Conservation (phyloP, 2,329 filamentous ascomycete species). For the Xenoacremonium recifei region DNA sequence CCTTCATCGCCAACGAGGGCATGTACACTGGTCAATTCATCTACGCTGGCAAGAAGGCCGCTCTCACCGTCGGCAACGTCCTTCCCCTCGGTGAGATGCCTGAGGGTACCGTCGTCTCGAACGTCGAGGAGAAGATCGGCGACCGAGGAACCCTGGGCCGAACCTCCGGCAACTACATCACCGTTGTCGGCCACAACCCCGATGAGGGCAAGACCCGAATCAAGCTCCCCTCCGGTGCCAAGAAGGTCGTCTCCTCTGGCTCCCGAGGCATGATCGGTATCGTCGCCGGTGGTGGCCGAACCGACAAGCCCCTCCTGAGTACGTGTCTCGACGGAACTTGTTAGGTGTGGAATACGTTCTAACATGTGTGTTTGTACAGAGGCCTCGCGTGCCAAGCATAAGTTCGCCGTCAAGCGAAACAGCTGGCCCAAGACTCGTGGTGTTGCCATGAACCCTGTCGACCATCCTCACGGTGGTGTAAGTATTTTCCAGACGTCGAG, state of each 20-base stretch:
- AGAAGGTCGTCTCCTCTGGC: slow-evolving; percentile 95
- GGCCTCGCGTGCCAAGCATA: slow-evolving; percentile 99
- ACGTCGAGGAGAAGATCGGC: slow-evolving; percentile 98
- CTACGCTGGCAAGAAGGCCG: slow-evolving; percentile 99
- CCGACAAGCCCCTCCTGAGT: slow-evolving; percentile 98
- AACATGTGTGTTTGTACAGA: slow-evolving; percentile 58
- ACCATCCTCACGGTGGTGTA: slow-evolving; percentile 96
- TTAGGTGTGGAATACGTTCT: slow-evolving; percentile 29
- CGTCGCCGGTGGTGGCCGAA: slow-evolving; percentile 98
- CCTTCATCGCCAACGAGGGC: slow-evolving; percentile 99
- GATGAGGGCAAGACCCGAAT: slow-evolving; percentile 99
- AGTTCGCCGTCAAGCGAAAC: slow-evolving; percentile 99
- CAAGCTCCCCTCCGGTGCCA: slow-evolving; percentile 98
- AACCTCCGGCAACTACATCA: slow-evolving; percentile 99
- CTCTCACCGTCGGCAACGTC: slow-evolving; percentile 95
- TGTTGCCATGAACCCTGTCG: slow-evolving; percentile 99
- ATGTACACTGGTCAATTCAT: slow-evolving; percentile 99
- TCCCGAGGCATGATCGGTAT: slow-evolving; percentile 99
- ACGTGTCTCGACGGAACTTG: slow-evolving; percentile 40
- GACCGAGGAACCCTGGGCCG: slow-evolving; percentile 95
- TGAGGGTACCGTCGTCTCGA: slow-evolving; percentile 98
- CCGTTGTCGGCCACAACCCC: slow-evolving; percentile 94
- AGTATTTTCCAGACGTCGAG: slow-evolving; percentile 31
- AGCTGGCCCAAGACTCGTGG: slow-evolving; percentile 99
- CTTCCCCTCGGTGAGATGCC: slow-evolving; percentile 92